phyloP scores from a whole-genome alignment of 768 basidiomycete genomes.

The Amanita rimosa region DNA sequence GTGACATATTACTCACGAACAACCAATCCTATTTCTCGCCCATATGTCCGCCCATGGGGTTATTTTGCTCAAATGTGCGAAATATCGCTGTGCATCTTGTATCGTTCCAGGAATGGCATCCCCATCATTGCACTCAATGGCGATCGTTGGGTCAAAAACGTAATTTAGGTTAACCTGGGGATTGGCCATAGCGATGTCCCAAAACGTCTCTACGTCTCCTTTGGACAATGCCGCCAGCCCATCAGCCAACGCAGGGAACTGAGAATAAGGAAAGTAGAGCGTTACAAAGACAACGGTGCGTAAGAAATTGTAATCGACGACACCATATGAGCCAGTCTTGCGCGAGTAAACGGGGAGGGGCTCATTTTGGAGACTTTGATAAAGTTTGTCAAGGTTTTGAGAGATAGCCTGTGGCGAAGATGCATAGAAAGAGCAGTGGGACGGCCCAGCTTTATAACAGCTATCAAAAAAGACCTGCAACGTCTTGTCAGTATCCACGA shows the following conservation, averaged over 20 bases:
- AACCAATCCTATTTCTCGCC: slow-evolving; percentile 16
- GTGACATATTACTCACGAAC: slow-evolving; percentile 18
- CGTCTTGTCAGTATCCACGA: slow-evolving; percentile 25
- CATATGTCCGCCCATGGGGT: slow-evolving; percentile 23
- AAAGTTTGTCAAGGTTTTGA: slow-evolving; percentile 23
- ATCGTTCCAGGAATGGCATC: slow-evolving; percentile 16
- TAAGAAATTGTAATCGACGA: slow-evolving; percentile 24
- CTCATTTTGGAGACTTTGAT: slow-evolving; percentile 9
- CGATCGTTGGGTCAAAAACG: not conserved
- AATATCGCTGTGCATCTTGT: slow-evolving; percentile 18
- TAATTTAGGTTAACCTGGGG: not conserved
- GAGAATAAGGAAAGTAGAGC: slow-evolving; percentile 23
- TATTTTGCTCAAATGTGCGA: slow-evolving; percentile 11
- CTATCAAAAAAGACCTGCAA: slow-evolving; percentile 23
- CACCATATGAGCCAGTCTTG: slow-evolving; percentile 17
- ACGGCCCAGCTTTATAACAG: slow-evolving; percentile 26
- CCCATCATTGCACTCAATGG: slow-evolving; percentile 26
- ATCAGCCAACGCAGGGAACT: slow-evolving; percentile 22
- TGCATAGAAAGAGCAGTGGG: slow-evolving; percentile 26
- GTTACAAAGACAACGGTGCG: slow-evolving; percentile 18
- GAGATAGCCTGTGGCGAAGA: slow-evolving; percentile 20
- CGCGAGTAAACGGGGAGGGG: slow-evolving; percentile 22
- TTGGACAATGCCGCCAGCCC: slow-evolving; percentile 22
- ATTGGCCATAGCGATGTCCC: slow-evolving; percentile 6
- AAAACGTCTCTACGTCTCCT: slow-evolving; percentile 20